Base-by-base conservation (phyloP, 1,284 basidiomycete species). In the Tilletia setariae region DNA sequence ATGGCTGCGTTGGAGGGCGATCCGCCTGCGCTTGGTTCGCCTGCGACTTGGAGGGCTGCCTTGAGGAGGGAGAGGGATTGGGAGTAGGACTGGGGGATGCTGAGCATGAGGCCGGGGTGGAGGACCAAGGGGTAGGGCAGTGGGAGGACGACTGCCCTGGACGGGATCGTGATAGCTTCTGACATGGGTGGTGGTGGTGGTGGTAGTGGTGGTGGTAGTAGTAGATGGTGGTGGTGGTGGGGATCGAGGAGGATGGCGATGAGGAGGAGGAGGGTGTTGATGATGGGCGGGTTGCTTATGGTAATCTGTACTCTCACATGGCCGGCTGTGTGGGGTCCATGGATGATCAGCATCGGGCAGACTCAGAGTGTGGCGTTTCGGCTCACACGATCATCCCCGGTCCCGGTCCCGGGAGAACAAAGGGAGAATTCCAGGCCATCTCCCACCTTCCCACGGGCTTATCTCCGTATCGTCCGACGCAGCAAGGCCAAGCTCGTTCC, bases 11-110 rank as follows among this genome's bases (percentile, higher is more conserved):
- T n/a, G n/a, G n/a, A n/a, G n/a, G n/a, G n/a, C n/a, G n/a, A n/a
- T n/a, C n/a, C n/a, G n/a, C n/a, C n/a, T n/a, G 43, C 43, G 43
- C 28, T 25, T 63, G 47, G 21, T 13, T n/a, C 32, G 40, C 11
- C 63, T 44, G 28, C 42, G 65, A 40, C 67, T 64, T 75, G 70
- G n/a, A 80, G 67, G 13, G 79, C 78, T 15, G 80, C 76, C 68
- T 79, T 79, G 75, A 82, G 75, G n/a, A 82, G 73, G 53, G 71
- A 72, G 47, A 82, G 72, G 11, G 79, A 76, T 65, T 80, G 74
- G 16, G 74, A 72, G 64, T 82, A 79, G 2, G 75, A 74, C 61
- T 81, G 69, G 47, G 77, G 75, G 64, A 82, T 74, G 56, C 74
- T 75, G 61, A 82, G 75, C n/a, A 82, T 67, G 19, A 82, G 74